Evolutionary conservation across 2,329 filamentous ascomycete genomes (phyloP).

Genomic region (Pestalotiopsis sp.): DNA sequence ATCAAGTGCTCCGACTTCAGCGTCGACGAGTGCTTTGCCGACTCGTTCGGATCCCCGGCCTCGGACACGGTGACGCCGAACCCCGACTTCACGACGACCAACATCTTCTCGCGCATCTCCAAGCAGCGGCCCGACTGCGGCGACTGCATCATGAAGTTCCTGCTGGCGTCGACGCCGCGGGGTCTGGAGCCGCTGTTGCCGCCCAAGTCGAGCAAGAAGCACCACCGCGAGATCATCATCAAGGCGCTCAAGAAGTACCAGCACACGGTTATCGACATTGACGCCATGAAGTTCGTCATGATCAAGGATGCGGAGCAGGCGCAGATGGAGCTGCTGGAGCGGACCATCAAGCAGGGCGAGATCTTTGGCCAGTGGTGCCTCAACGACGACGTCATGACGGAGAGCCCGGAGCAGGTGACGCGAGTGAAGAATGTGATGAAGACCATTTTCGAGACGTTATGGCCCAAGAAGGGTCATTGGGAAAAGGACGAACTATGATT

Average conservation of each 20-base stretch:
- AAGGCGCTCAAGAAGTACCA: constrained; percentile 44
- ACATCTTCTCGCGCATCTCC: constrained; percentile 40
- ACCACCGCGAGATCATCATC: constrained; percentile 35
- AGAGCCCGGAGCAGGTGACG: constrained; percentile 34
- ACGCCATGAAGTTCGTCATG: constrained; percentile 43
- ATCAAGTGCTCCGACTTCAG: constrained; percentile 42
- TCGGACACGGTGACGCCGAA: constrained; percentile 36
- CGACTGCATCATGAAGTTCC: constrained; percentile 43
- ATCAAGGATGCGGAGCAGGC: constrained; percentile 46
- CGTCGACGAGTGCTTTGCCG: constrained; percentile 42
- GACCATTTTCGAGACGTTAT: constrained; percentile 36
- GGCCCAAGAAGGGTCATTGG: constrained; percentile 25
- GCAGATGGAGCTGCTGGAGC: constrained; percentile 37
- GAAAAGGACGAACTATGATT: constrained; percentile 21
- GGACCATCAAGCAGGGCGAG: constrained; percentile 35
- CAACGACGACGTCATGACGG: constrained; percentile 44
- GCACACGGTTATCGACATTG: constrained; percentile 41
- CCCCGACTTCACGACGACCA: constrained; percentile 39
- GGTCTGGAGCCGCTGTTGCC: constrained; percentile 41
- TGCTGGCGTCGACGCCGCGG: constrained; percentile 35
- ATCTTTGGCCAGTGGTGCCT: constrained; percentile 41
- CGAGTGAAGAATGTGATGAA: constrained; percentile 36
- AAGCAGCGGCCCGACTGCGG: constrained; percentile 41
- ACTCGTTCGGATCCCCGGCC: constrained; percentile 39
- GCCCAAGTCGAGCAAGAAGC: constrained; percentile 27